phyloP scores from a whole-genome alignment of 352 stramenopile species.

The Globisporangium nagaii region DNA sequence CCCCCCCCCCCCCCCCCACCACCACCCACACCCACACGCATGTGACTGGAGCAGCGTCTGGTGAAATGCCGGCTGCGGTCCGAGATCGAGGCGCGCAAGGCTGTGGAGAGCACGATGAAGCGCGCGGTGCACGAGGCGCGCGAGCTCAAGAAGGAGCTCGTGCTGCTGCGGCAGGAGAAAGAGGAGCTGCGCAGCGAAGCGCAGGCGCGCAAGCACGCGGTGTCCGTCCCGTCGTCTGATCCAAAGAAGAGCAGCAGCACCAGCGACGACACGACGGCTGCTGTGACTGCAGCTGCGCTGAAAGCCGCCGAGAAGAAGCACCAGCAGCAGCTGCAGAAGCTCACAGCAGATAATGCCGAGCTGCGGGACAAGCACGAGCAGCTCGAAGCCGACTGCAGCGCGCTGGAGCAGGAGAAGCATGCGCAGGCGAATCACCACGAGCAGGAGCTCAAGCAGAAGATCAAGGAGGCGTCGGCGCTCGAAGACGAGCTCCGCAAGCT shows the following conservation, averaged over 20 bases:
- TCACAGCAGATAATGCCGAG: constrained; percentile 16
- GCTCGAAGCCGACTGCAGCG: constrained; percentile 31
- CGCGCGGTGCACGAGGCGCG: constrained; percentile 60
- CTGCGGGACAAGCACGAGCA: constrained; percentile 7
- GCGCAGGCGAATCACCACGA: constrained; percentile 13
- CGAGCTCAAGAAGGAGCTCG: constrained; percentile 74
- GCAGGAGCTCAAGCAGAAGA: constrained; percentile 17
- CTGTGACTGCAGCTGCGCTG: constrained; percentile 1
- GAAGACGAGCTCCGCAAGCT: constrained; percentile 35
- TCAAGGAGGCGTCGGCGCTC: constrained; percentile 13
- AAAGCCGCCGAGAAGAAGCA: constrained; percentile 35
- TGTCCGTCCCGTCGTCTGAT: constrained; percentile 6
- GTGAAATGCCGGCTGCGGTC: constrained; percentile 75
- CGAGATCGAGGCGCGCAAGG: constrained; percentile 69
- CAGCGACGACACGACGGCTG: constrained; percentile 1
- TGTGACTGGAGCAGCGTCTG: constrained; percentile 30
- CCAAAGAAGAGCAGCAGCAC: constrained; percentile 1
- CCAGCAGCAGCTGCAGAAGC: constrained; percentile 21
- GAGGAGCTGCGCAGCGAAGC: constrained; percentile 37
- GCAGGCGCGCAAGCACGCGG: constrained; percentile 10
- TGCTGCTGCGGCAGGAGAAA: constrained; percentile 70
- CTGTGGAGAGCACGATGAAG: constrained; percentile 68
- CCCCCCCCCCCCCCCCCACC: too few species aligned
- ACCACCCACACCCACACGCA: too few species aligned
- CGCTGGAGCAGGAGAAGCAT: constrained; percentile 16